These are phyloP conservation scores for Pyrenophora seminiperda DNA, from an alignment of 2,329 filamentous ascomycete genomes.

Conservation along the genomic window DNA sequence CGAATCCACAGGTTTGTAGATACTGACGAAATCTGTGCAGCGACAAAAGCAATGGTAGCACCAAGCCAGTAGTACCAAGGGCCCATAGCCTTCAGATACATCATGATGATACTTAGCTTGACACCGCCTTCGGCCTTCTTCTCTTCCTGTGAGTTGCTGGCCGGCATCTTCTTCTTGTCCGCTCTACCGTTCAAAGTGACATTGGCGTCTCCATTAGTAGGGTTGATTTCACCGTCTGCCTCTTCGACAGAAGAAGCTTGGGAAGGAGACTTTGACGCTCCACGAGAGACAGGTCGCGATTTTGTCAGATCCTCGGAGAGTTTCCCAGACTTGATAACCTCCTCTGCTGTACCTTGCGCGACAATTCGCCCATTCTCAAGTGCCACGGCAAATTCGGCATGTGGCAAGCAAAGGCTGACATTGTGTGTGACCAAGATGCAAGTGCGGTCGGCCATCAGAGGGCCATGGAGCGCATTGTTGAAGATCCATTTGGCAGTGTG, in stretches of 20 bases:
- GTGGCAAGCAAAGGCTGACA: conserved; percentile 81
- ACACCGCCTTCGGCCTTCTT: conserved; percentile 84
- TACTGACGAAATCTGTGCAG: conserved; percentile 84
- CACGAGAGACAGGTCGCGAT: conserved; percentile 72
- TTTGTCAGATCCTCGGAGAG: conserved; percentile 84
- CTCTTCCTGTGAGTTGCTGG: conserved; percentile 62
- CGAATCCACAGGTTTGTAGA: conserved; percentile 94
- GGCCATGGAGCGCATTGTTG: conserved; percentile 85
- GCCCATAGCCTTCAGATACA: conserved; percentile 93
- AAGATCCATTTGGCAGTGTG: conserved; percentile 99
- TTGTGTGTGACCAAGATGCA: conserved; percentile 98
- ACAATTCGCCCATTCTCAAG: conserved; percentile 84
- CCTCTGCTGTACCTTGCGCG: conserved; percentile 74
- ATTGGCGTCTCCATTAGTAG: conserved; percentile 58
- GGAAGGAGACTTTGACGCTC: conserved; percentile 75
- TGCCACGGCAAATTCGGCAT: conserved; percentile 78
- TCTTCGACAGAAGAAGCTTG: conserved; percentile 72
- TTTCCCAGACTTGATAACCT: conserved; percentile 84
- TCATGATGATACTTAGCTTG: conserved; percentile 81
- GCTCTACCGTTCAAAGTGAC: conserved; percentile 52
- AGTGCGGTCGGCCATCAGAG: conserved; percentile 84
- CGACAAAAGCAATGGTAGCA: conserved; percentile 73
- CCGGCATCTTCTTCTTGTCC: conserved; percentile 53
- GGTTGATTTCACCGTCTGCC: conserved; percentile 36
- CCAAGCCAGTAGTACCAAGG: conserved; percentile 92